Evolutionary conservation across 331 rosid genomes (phyloP), one percentile per base, ranked within the genome.

Genomic region (Rosa hybrid): DNA sequence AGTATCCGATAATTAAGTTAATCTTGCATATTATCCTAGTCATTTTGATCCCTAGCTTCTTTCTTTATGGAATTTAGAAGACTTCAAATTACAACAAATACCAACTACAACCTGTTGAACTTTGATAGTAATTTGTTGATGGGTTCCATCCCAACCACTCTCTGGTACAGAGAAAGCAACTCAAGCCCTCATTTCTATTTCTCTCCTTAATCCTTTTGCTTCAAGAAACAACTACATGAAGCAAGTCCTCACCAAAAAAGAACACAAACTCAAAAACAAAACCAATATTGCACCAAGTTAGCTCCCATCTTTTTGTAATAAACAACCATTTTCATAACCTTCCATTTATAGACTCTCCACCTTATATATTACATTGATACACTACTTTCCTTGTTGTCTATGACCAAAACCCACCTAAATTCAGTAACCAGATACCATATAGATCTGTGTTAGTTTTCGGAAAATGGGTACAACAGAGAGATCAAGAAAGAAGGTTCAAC

Each of bases 391-490:
- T 18, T 81, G 71, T 70, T 74, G 53, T 72, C 84, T 53, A 9
- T 53, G 59, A 71, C 68, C 77, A 64, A 71, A 72, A 75, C 44
- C 59, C 46, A 34, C 74, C 48, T 20, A 72, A 49, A 78, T 45
- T 80, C 78, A 53, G 59, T 51, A 38, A 59, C 77, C 50, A 56
- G 69, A 68, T 9, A 10, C 70, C 72, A 5, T 51, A 78, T 80
- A 20, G 72, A 80, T 84, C 76, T 53, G 62, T 63, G 71, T 71
- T 65, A 41, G 72, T 72, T 34, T 81, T 63, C 12, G 23, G 67
- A 56, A 75, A 64, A 91, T 94, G 98, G 98, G 93, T 10, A 88
- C 92, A 20, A 45, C 84, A 27, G 99, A 95, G 72, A 90, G 98
- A 84, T 83, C 98, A 83, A 95, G 91, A 80, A 95, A 88, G 86